phyloP scores from a whole-genome alignment of 768 basidiomycete genomes.

The Galerina sulciceps region DNA sequence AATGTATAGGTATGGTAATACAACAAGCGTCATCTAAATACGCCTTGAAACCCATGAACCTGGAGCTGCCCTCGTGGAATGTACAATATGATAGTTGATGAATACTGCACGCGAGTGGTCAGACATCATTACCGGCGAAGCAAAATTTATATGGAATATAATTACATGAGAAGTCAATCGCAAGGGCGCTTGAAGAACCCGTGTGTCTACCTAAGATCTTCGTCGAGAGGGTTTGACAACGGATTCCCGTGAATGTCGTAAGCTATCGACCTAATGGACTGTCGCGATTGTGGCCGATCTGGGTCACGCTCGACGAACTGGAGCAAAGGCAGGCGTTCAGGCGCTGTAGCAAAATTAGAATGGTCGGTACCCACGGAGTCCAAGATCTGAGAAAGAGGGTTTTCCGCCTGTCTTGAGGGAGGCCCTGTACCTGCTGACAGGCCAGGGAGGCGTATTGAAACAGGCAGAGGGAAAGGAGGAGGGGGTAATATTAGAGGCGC shows the following conservation, averaged over 20 bases:
- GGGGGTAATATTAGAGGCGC: conserved; percentile 15
- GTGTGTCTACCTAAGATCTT: conserved; percentile 7
- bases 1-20: conserved; percentile 1
- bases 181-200: background rate
- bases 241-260: conserved; percentile 14
- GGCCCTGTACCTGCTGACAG: conserved; percentile 9
- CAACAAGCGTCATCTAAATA: conserved; percentile 5
- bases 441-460: conserved; percentile 1
- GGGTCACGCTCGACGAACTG: conserved; percentile 15
- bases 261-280: conserved; percentile 16
- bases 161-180: conserved; percentile 3
- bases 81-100: background rate
- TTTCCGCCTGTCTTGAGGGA: conserved; percentile 9
- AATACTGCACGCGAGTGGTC: no score
- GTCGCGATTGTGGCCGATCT: conserved; percentile 14
- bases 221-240: background rate
- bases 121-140: background rate
- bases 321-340: conserved; percentile 25
- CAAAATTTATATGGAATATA: conserved; percentile 2
- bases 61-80: background rate
- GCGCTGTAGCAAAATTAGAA: conserved; percentile 21
- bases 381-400: conserved; percentile 15
- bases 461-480: conserved; percentile 20
- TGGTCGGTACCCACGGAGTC: conserved; percentile 22
- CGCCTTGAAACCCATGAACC: conserved; percentile 7